A percentile compares a stretch with the other conserved stretches of the same genome.
Evolutionary conservation across 1,284 basidiomycete species (phyloP).

Genomic region (Apiotrichum mycotoxinovorans): DNA sequence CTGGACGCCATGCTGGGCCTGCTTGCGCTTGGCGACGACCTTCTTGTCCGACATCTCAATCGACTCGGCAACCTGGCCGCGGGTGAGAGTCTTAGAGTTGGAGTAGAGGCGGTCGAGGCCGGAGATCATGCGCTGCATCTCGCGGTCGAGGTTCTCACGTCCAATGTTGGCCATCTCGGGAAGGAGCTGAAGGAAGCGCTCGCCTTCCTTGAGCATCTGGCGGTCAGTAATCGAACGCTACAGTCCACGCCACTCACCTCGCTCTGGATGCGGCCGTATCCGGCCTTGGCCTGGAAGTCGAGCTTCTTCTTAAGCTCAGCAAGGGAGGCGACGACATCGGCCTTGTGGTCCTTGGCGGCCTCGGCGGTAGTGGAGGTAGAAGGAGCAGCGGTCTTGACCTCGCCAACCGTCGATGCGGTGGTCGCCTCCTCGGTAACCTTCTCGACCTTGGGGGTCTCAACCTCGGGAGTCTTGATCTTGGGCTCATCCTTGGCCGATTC

Average conservation of each 20-base stretch:
- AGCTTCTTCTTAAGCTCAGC: conserved; percentile 29
- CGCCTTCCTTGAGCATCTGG: conserved; percentile 9
- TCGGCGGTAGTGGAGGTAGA: background rate
- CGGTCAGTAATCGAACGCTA: background rate
- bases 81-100: conserved; percentile 30
- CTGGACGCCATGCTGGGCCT: conserved; percentile 26
- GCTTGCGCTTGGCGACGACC: conserved; percentile 21
- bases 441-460: background rate
- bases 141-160: conserved; percentile 31
- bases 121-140: conserved; percentile 36
- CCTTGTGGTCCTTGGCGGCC: conserved; percentile 1
- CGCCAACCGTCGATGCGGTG: background rate
- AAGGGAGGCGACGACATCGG: background rate
- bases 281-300: conserved; percentile 32
- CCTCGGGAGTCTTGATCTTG: background rate
- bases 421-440: background rate
- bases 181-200: conserved; percentile 21
- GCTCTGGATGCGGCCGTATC: conserved; percentile 24
- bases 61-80: conserved; percentile 35
- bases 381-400: background rate
- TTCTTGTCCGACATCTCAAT: conserved; percentile 29
- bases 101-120: conserved; percentile 48
- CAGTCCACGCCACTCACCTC: conserved; percentile 24
- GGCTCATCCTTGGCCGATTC: background rate
- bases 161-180: conserved; percentile 25